Percentiles rank a stretch among this genome's conserved stretches.
Conservation (phyloP, 2,329 filamentous ascomycete genomes). For the Amesomyces nigricolor region DNA sequence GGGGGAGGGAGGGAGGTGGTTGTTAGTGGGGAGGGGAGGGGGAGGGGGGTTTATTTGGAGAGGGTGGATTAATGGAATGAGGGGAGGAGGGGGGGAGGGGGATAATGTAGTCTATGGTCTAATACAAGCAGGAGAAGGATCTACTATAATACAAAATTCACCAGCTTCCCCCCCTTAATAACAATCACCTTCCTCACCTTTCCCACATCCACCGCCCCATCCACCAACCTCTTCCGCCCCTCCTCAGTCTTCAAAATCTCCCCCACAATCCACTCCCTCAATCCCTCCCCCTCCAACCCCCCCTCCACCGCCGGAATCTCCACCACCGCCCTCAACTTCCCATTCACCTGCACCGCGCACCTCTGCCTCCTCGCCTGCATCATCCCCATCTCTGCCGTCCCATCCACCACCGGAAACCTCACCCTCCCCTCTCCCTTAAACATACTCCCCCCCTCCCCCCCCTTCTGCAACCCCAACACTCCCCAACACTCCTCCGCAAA, state of each 20-base stretch:
- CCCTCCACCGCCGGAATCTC: constrained; percentile 51
- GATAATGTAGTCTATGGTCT: not conserved
- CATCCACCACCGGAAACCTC: constrained; percentile 55
- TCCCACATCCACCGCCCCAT: constrained; percentile 40
- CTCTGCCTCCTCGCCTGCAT: constrained; percentile 45
- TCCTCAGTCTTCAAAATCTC: constrained; percentile 57
- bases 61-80: no score
- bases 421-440: constrained; percentile 35
- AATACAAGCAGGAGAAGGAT: not conserved
- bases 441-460: constrained; percentile 31
- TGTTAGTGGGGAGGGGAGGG: constrained; percentile 43
- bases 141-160: constrained; percentile 63
- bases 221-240: constrained; percentile 51
- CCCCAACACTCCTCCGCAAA: constrained; percentile 79
- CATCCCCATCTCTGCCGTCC: constrained; percentile 41
- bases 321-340: constrained; percentile 66
- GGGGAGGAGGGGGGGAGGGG: not conserved
- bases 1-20: constrained; percentile 28
- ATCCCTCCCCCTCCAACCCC: constrained; percentile 37
- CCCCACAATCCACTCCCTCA: constrained; percentile 56
- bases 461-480: constrained; percentile 39
- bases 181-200: constrained; percentile 61
- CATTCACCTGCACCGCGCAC: constrained; percentile 72
- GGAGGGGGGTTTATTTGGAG: constrained; percentile 38
- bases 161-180: constrained; percentile 58